Evolutionary conservation across 305 asterid species (phyloP), one percentile per base, ranked within the genome.

Genomic region (Euphrasia arctica): DNA sequence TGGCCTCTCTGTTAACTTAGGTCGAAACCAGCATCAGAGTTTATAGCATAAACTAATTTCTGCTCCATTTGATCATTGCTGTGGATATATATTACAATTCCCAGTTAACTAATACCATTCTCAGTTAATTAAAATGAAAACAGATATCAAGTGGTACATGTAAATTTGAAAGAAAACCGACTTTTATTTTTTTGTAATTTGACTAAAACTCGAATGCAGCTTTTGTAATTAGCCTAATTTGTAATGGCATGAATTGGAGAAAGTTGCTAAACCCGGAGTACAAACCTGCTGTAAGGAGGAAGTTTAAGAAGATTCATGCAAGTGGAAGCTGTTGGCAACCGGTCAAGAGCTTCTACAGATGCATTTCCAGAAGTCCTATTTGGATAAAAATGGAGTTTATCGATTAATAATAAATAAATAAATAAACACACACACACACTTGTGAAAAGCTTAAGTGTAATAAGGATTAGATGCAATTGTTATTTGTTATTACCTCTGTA

Each of bases 231-330:
- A 2, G 4, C 36, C 6, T 70, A 36, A 54, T 10, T 39, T 58
- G 56, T 60, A 1, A 57, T 55, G 69, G 47, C 10, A 57, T 47
- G 70, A 63, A 57, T 4, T 58, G 36, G 8, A 51, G 68, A 45
- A 45, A 36, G 32, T 29, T 45, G 55, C 41, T 32, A 36, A 76
- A 69, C 28, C 50, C 22, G 14, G 27, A 54, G 3, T 60, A 62
- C 76, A 60, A 68, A 92, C 98, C 96, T 92, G 84, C 84, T 66
- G 76, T 92, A 89, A 18, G 97, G 98, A 47, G 98, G 98, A 73
- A 92, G 95, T 74, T 92, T 89, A 64, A 92, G 79, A 50, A 92
- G 97, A 80, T 92, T 92, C 98, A 92, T 85, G 91, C 98, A 92
- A 63, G 98, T 92, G 50, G 97, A 91, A 50, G 98, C 81, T 52